Evolutionary conservation across 352 stramenopile genomes (phyloP).

Genomic region (Pythium chondricola): DNA sequence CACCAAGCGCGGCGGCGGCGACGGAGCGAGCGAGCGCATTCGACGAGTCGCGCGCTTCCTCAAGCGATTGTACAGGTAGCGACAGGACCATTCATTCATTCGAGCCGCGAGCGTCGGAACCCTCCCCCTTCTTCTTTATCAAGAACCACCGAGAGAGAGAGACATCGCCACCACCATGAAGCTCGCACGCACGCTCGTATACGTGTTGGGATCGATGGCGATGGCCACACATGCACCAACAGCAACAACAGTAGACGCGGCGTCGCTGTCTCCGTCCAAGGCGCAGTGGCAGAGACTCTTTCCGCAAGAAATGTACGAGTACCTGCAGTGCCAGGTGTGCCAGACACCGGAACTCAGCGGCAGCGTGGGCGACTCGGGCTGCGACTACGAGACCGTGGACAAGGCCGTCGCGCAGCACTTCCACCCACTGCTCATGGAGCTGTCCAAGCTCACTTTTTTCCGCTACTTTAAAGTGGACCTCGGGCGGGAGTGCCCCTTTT

Average conservation of each 20-base stretch:
- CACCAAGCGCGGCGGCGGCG: background rate
- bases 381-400: constrained; percentile 82
- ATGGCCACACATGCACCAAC: background rate
- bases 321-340: constrained; percentile 75
- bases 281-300: constrained; percentile 32
- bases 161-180: background rate
- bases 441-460: constrained; percentile 86
- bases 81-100: too few relatives aligned
- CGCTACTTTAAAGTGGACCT: constrained; percentile 93
- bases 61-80: too few relatives aligned
- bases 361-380: constrained; percentile 78
- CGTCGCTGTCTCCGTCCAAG: too few relatives aligned
- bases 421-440: constrained; percentile 69
- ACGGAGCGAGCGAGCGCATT: background rate
- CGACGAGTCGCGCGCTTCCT: background rate
- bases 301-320: constrained; percentile 67
- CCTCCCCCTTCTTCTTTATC: too few relatives aligned
- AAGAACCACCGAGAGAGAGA: too few relatives aligned
- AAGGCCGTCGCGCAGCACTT: constrained; percentile 79
- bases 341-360: constrained; percentile 73
- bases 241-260: background rate
- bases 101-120: too few relatives aligned
- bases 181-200: background rate
- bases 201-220: background rate
- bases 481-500: constrained; percentile 85